A percentile compares a stretch with the other conserved stretches of the same genome.
Conservation (phyloP, 805 yeast species). For the Candida xiaguanensis region DNA sequence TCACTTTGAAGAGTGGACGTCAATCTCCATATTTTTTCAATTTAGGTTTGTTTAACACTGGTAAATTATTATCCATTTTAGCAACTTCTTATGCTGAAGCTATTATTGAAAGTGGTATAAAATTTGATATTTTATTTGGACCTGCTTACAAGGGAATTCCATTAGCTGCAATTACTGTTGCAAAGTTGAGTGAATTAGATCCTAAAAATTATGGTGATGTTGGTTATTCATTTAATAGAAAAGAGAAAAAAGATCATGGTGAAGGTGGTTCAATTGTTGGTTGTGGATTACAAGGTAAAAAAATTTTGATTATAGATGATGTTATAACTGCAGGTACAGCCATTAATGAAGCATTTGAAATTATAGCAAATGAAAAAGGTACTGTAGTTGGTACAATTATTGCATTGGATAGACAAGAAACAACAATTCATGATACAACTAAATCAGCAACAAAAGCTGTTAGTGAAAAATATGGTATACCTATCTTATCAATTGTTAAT, state of each 20-base stretch:
- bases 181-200: constrained; percentile 86
- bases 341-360: constrained; percentile 85
- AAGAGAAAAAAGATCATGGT: constrained; percentile 96
- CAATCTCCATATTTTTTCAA: constrained; percentile 95
- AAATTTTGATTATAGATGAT: constrained; percentile 85
- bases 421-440: constrained; percentile 58
- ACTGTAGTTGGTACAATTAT: constrained; percentile 78
- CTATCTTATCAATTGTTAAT: constrained; percentile 77
- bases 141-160: constrained; percentile 99
- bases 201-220: constrained; percentile 70
- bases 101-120: constrained; percentile 73
- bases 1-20: constrained; percentile 90
- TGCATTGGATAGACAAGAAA: constrained; percentile 94
- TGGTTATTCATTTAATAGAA: constrained; percentile 93
- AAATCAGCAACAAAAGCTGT: constrained; percentile 79
- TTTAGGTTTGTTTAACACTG: constrained; percentile 84
- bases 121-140: constrained; percentile 90
- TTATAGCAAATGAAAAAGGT: constrained; percentile 70
- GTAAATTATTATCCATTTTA: constrained; percentile 69
- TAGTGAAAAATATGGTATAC: constrained; percentile 66
- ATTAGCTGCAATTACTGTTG: constrained; percentile 86
- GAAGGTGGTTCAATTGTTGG: constrained; percentile 98
- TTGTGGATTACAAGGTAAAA: constrained; percentile 63
- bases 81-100: constrained; percentile 89
- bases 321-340: constrained; percentile 99